phyloP scores from a whole-genome alignment of 805 yeast species.

The Wickerhamiella australiensis region DNA sequence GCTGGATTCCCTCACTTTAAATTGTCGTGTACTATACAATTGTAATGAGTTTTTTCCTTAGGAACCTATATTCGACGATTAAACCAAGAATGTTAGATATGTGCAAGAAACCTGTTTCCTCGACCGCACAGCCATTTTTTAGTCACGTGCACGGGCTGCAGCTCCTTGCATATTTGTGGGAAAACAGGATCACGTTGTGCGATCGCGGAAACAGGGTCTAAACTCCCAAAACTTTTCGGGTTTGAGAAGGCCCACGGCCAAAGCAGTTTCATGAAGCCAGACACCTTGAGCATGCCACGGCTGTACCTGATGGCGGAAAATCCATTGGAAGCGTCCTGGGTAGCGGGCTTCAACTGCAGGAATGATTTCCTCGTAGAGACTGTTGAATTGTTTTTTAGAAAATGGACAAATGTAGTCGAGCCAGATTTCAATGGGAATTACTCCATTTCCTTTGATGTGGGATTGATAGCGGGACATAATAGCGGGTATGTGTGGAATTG shows the following conservation, averaged over 20 bases:
- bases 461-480: constrained; percentile 16
- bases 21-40: too few relatives aligned
- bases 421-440: constrained; percentile 22
- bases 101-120: too few relatives aligned
- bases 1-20: too few relatives aligned
- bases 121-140: too few relatives aligned
- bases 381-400: constrained; percentile 50
- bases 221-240: constrained; percentile 48
- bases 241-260: constrained; percentile 48
- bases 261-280: constrained; percentile 53
- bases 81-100: too few relatives aligned
- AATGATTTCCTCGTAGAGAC: constrained; percentile 40
- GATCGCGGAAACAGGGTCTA: too few relatives aligned
- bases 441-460: constrained; percentile 20
- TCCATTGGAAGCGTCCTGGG: constrained; percentile 44
- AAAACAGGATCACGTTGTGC: too few relatives aligned
- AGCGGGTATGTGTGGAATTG: background rate
- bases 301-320: constrained; percentile 65
- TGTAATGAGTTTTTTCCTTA: too few relatives aligned
- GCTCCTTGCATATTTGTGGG: too few relatives aligned
- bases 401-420: constrained; percentile 48
- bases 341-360: constrained; percentile 39
- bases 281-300: constrained; percentile 82
- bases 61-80: too few relatives aligned
- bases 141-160: too few relatives aligned